Conservation (phyloP, 169 alveolate species). For the Cryptosporidium parvum region DNA sequence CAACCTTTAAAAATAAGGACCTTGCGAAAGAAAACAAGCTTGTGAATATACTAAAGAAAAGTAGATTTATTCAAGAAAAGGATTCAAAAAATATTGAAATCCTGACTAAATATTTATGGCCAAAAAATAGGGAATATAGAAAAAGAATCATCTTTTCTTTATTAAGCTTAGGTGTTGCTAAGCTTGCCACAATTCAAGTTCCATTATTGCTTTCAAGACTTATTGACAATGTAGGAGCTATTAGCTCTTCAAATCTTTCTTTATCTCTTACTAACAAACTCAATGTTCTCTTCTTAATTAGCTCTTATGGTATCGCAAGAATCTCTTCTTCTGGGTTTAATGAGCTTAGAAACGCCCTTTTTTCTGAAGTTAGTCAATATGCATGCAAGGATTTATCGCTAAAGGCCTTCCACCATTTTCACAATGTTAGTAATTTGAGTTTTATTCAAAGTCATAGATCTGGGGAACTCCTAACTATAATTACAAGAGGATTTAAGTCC, state of each 20-base stretch:
- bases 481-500: conserved; percentile 80
- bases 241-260: neutral
- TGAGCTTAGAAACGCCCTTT: conserved; percentile 80
- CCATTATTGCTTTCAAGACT: conserved; percentile 79
- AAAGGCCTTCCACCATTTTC: conserved; percentile 78
- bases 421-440: conserved; percentile 77
- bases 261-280: neutral
- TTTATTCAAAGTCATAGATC: conserved; percentile 81
- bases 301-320: conserved; percentile 62
- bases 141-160: conserved; percentile 37
- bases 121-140: conserved; percentile 37
- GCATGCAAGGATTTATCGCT: conserved; percentile 79
- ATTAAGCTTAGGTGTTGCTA: conserved; percentile 74
- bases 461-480: conserved; percentile 80
- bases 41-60: conserved; percentile 31
- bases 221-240: conserved; percentile 69
- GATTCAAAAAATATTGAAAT: conserved; percentile 21
- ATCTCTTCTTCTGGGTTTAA: conserved; percentile 79
- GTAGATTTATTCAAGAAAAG: conserved; percentile 24
- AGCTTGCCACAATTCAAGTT: conserved; percentile 80
- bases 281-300: conserved; percentile 4
- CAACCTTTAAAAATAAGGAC: neutral
- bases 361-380: conserved; percentile 79
- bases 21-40: neutral
- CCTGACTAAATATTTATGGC: conserved; percentile 56